These are phyloP conservation scores for Xerocomellus dryophilus DNA, from an alignment of 768 basidiomycete genomes.

Conservation along the genomic window DNA sequence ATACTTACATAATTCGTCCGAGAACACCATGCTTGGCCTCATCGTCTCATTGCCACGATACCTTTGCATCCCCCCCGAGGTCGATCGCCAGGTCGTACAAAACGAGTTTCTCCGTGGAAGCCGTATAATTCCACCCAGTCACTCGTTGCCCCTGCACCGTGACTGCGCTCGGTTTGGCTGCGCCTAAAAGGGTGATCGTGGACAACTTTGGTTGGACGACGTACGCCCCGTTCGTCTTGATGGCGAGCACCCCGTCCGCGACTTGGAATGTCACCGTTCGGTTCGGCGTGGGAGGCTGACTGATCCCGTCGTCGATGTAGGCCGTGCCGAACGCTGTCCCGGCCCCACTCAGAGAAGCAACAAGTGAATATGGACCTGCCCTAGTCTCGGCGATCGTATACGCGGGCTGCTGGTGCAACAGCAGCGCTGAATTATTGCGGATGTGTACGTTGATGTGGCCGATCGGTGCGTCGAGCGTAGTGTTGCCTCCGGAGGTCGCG, in stretches of 20 bases:
- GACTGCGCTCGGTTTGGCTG: slow-evolving; percentile 39
- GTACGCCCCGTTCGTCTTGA: slow-evolving; percentile 31
- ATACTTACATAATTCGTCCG: no score
- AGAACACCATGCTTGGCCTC: neutral
- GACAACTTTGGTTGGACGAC: slow-evolving; percentile 43
- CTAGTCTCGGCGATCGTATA: slow-evolving; percentile 67
- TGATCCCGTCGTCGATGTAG: slow-evolving; percentile 63
- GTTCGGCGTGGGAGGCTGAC: slow-evolving; percentile 48
- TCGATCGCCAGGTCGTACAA: slow-evolving; percentile 37
- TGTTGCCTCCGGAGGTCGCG: slow-evolving; percentile 36
- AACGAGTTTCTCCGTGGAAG: slow-evolving; percentile 40
- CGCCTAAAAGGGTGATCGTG: slow-evolving; percentile 56
- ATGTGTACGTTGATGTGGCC: slow-evolving; percentile 73
- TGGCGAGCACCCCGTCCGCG: slow-evolving; percentile 31
- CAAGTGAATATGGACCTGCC: slow-evolving; percentile 54
- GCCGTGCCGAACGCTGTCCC: slow-evolving; percentile 56
- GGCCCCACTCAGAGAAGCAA: slow-evolving; percentile 48
- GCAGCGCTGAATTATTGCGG: slow-evolving; percentile 58
- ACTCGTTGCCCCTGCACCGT: slow-evolving; percentile 37
- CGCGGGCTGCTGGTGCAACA: slow-evolving; percentile 56
- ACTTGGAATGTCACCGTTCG: slow-evolving; percentile 46
- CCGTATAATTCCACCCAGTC: slow-evolving; percentile 38
- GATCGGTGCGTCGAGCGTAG: slow-evolving; percentile 58
- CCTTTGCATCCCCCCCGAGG: slow-evolving; percentile 38
- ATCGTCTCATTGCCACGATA: slow-evolving; percentile 31